These are phyloP conservation scores for Monascus ruber DNA, from an alignment of 2,329 filamentous ascomycete species.

Conservation along the genomic window DNA sequence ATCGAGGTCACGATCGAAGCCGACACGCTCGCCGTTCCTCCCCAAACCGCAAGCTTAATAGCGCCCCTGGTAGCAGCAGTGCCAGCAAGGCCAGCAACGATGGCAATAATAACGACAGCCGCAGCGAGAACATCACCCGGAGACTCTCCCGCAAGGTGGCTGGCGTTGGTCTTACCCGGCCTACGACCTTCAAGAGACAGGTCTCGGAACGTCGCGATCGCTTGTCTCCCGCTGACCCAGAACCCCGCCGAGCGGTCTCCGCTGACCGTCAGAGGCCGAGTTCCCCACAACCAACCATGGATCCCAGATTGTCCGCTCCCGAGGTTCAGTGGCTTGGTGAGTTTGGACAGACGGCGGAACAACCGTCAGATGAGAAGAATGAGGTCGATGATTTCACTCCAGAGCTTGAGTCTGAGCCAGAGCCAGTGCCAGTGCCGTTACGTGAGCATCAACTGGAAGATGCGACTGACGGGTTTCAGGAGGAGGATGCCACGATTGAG, in stretches of 20 bases:
- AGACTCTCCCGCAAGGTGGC: conserved; percentile 38
- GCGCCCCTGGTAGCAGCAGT: conserved; percentile 6
- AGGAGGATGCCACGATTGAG: conserved; percentile 42
- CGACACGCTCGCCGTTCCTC: conserved; percentile 8
- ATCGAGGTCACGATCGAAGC: conserved; percentile 6
- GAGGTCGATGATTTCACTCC: neutral
- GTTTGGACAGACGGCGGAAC: conserved; percentile 17
- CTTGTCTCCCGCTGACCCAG: conserved; percentile 54
- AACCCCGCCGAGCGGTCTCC: conserved; percentile 57
- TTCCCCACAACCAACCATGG: conserved; percentile 29
- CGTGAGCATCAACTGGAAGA: conserved; percentile 1
- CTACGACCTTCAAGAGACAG: conserved; percentile 71
- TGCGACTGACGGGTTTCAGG: neutral
- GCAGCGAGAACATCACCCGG: conserved; percentile 20
- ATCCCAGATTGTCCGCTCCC: conserved; percentile 29
- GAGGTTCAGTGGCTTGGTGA: conserved; percentile 29
- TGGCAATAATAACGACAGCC: conserved; percentile 6
- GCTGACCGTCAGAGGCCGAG: conserved; percentile 37
- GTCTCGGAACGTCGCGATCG: conserved; percentile 68
- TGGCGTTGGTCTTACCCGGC: conserved; percentile 63
- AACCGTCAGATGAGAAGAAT: conserved; percentile 3
- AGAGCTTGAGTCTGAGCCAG: neutral
- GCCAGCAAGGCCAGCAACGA: conserved; percentile 2
- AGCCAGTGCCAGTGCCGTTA: neutral
- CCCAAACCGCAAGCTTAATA: conserved; percentile 7